Conservation (phyloP, 75 land plant genomes). For the Cupressus sempervirens region DNA sequence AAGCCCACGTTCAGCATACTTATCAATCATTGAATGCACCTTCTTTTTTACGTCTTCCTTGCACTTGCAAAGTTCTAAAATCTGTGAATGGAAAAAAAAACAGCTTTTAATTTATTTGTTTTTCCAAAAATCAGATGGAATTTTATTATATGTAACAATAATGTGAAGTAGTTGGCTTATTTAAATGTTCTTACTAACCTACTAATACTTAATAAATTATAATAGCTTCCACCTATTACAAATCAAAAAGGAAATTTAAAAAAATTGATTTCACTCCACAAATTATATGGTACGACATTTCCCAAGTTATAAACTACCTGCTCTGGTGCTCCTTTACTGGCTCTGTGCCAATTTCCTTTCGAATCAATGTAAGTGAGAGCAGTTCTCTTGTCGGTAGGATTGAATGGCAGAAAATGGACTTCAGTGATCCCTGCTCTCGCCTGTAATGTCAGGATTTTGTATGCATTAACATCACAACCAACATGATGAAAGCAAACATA, state of each 20-base stretch:
- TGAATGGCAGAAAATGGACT: conserved; percentile 84
- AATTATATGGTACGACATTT: neutral
- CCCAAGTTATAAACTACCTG: conserved; percentile 32
- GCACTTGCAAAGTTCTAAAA: conserved; percentile 59
- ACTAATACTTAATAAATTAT: too few species aligned
- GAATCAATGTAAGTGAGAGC: conserved; percentile 78
- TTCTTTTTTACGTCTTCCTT: conserved; percentile 33
- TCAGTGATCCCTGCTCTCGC: conserved; percentile 73
- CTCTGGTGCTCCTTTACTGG: conserved; percentile 91
- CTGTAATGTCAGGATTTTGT: conserved; percentile 27
- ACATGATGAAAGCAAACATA: neutral
- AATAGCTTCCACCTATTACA: too few species aligned
- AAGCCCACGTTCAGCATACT: conserved; percentile 65
- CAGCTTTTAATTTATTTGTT: neutral
- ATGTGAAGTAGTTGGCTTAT: neutral
- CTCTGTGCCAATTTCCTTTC: conserved; percentile 62
- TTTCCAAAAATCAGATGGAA: neutral
- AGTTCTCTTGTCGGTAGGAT: conserved; percentile 86
- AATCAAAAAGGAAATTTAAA: too few species aligned
- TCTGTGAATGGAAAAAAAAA: conserved; percentile 31
- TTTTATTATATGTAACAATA: neutral
- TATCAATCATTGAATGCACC: conserved; percentile 52
- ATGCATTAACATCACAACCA: neutral
- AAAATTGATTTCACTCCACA: neutral
- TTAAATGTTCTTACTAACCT: too few species aligned